A percentile compares a stretch with the other conserved stretches of the same genome.
phyloP scores from a whole-genome alignment of 768 basidiomycete genomes.

The Strobilomyces confusus region DNA sequence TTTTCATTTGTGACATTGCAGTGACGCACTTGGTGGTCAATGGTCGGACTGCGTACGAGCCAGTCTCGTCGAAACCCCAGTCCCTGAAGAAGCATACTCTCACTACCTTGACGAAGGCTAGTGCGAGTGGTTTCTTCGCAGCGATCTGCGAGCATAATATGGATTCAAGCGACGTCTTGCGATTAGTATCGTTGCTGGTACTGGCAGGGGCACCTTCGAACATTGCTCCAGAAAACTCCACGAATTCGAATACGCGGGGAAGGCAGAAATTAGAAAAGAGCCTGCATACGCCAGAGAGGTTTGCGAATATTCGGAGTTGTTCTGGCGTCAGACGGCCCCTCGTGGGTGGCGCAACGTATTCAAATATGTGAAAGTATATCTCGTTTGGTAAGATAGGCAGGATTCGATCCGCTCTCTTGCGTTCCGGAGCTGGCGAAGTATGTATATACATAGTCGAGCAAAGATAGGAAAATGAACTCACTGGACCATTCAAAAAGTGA shows the following conservation, averaged over 20 bases:
- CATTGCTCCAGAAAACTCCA: slow-evolving; percentile 25
- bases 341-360: slow-evolving; percentile 24
- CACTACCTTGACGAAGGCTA: slow-evolving; percentile 29
- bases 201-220: neutral
- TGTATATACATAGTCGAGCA: too few species aligned
- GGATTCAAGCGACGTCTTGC: neutral
- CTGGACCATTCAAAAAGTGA: neutral
- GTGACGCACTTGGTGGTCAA: slow-evolving; percentile 10
- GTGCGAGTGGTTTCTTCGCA: slow-evolving; percentile 25
- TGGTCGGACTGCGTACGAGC: neutral
- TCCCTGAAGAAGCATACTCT: slow-evolving; percentile 16
- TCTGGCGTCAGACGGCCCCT: slow-evolving; percentile 10
- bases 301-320: slow-evolving; percentile 6
- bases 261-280: slow-evolving; percentile 38
- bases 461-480: neutral
- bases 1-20: slow-evolving; percentile 17
- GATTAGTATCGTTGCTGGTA: neutral
- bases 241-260: slow-evolving; percentile 37
- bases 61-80: neutral
- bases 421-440: slow-evolving; percentile 26
- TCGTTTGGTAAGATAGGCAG: slow-evolving; percentile 40
- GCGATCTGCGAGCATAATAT: slow-evolving; percentile 28
- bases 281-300: slow-evolving; percentile 40
- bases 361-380: slow-evolving; percentile 39
- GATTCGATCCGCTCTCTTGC: slow-evolving; percentile 6